Base-by-base conservation (phyloP, 257 asterid genomes). In the Salvia splendens region DNA sequence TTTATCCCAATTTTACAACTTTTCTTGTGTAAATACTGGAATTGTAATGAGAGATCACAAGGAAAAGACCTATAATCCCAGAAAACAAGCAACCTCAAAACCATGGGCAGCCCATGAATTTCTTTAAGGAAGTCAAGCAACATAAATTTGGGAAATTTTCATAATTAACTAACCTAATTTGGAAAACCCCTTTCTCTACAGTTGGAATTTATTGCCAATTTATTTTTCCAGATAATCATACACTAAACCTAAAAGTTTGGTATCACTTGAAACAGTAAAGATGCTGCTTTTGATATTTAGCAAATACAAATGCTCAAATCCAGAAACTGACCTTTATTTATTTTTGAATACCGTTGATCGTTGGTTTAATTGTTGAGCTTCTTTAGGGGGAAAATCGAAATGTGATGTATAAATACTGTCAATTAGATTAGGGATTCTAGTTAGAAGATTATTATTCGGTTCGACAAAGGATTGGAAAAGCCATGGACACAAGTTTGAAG, bases 21-120 rank as follows among this genome's bases (percentile, higher is more conserved):
- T 73, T 12, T 38, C 30, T 33, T 33, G 15, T 71, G 51, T 12
- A 57, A 36, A 56, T 62, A 30, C 54, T 35, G 40, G 52, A 47
- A 59, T 6, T 33, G 7, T 33, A 50, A 30, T 47, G 11, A 62
- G 11, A 62, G 51, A 51, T 49, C 48, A 16, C n/a, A 64, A 57
- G 24, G 57, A 51, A 68, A 73, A 64, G 20, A 0, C 3, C 68
- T 17, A 32, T 51, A 51, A 16, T 56, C 69, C 69, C n/a, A 57
- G 45, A 58, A 73, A 73, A 65, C 70, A 64, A 49, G 55, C 54
- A 43, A 62, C 64, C 15, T 20, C 14, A 7, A 74, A 74, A 74
- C 78, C 69, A 61, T 45, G 78, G 78, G 78, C 74, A 67, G 61
- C 60, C 60, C 73, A 73, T 73, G 33, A 57, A 24, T 20, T 48